Evolutionary conservation across 169 alveolate genomes (phyloP).

Genomic region (Blepharisma undulans): DNA sequence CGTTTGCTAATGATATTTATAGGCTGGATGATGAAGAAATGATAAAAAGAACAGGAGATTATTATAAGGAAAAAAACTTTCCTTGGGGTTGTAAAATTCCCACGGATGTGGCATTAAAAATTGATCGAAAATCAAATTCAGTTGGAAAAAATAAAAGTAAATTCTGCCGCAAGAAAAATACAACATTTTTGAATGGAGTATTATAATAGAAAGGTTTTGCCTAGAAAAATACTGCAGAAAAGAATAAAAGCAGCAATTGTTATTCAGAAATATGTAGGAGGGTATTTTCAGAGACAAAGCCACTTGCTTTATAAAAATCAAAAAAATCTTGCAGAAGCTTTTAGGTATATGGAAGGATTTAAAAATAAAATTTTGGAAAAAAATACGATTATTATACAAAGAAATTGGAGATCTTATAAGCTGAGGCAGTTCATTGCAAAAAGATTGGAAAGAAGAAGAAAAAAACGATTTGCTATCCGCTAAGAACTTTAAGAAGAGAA

Average conservation of each 20-base stretch:
- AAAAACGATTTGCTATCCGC: background rate
- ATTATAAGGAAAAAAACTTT: background rate
- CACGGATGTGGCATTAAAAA: background rate
- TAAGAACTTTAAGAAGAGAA: background rate
- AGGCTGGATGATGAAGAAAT: background rate
- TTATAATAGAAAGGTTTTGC: background rate
- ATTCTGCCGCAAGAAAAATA: background rate
- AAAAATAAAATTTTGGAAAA: background rate
- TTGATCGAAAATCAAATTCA: background rate
- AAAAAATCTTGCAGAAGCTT: background rate
- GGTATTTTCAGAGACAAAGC: background rate
- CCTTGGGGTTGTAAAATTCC: background rate
- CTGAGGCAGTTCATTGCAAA: background rate
- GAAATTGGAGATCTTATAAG: background rate
- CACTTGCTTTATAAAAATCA: background rate
- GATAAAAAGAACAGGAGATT: background rate
- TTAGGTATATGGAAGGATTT: background rate
- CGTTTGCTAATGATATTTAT: background rate
- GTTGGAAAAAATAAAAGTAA: background rate
- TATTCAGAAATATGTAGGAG: background rate
- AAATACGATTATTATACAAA: background rate
- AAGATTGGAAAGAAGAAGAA: background rate
- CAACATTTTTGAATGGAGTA: background rate
- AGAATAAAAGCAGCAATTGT: background rate
- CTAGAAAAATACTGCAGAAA: background rate